A percentile compares a stretch with the other conserved stretches of the same genome.
These are phyloP conservation scores for Inonotus obliquus DNA, from an alignment of 1,284 basidiomycete genomes.

Conservation along the genomic window DNA sequence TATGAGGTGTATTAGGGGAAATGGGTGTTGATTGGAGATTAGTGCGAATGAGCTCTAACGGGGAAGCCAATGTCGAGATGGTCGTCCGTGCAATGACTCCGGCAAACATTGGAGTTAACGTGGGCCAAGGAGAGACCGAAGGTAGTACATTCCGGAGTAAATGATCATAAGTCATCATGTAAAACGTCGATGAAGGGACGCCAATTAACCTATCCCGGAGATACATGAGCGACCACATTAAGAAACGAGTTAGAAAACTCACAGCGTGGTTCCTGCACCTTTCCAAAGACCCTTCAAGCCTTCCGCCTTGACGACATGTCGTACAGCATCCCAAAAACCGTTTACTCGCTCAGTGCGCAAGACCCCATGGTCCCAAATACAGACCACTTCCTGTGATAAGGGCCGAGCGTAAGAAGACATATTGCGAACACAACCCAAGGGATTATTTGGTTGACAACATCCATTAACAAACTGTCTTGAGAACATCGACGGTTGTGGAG, in stretches of 20 bases:
- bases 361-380: constrained; percentile 71
- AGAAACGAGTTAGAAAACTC: constrained; percentile 19
- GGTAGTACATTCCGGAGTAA: constrained; percentile 65
- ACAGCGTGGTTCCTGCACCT: constrained; percentile 84
- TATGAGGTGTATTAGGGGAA: constrained; percentile 64
- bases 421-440: constrained; percentile 59
- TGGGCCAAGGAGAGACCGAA: constrained; percentile 47
- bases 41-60: constrained; percentile 91
- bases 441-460: constrained; percentile 62
- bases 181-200: constrained; percentile 88
- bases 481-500: constrained; percentile 40
- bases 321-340: constrained; percentile 79
- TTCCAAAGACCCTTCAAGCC: constrained; percentile 85
- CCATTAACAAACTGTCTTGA: constrained; percentile 44
- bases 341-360: constrained; percentile 66
- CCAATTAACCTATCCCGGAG: constrained; percentile 68
- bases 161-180: constrained; percentile 96
- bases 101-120: constrained; percentile 73
- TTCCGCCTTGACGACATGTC: constrained; percentile 73
- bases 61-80: constrained; percentile 80
- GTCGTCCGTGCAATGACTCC: constrained; percentile 81
- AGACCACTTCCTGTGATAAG: constrained; percentile 60
- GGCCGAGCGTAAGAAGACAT: constrained; percentile 67
- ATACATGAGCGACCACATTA: constrained; percentile 15
- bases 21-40: constrained; percentile 86